phyloP scores from a whole-genome alignment of 2,329 filamentous ascomycete species.

The Biscogniauxia mediterranea region DNA sequence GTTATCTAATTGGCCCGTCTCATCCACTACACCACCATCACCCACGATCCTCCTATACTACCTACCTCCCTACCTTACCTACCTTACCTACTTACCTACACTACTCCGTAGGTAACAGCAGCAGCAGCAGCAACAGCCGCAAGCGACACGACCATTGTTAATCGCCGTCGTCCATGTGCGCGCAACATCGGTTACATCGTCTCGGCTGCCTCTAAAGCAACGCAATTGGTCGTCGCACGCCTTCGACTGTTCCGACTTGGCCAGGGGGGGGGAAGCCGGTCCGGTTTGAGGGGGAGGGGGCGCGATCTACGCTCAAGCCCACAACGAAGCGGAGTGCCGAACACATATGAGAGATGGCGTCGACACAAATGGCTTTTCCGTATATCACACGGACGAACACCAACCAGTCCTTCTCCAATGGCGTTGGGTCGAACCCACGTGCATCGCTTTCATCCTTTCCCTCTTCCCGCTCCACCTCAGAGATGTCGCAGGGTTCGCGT shows the following conservation, averaged over 20 bases:
- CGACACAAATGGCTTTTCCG: slow-evolving; percentile 40
- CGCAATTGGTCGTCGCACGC: neutral
- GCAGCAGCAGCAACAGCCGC: neutral
- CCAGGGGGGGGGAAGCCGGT: neutral
- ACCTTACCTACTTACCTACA: too few species aligned
- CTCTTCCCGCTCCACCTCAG: slow-evolving; percentile 55
- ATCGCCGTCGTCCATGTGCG: neutral
- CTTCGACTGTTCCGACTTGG: neutral
- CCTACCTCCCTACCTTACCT: too few species aligned
- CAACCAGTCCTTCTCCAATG: slow-evolving; percentile 35
- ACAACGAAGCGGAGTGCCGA: neutral
- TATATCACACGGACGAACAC: slow-evolving; percentile 43
- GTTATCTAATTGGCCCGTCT: neutral
- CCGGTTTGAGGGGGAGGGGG: neutral
- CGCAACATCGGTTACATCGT: neutral
- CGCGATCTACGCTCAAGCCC: neutral
- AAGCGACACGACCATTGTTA: neutral
- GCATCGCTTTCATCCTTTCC: slow-evolving; percentile 66
- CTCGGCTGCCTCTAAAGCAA: neutral
- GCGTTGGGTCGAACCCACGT: slow-evolving; percentile 37
- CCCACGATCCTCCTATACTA: too few species aligned
- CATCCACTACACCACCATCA: too few species aligned
- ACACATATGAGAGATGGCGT: slow-evolving; percentile 34
- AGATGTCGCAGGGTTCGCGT: slow-evolving; percentile 54
- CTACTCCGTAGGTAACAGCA: too few species aligned